Percentiles rank a stretch among this genome's conserved stretches.
These are phyloP conservation scores for Symbiodinium pilosum DNA, from an alignment of 73 alveolate genomes.

Conservation along the genomic window DNA sequence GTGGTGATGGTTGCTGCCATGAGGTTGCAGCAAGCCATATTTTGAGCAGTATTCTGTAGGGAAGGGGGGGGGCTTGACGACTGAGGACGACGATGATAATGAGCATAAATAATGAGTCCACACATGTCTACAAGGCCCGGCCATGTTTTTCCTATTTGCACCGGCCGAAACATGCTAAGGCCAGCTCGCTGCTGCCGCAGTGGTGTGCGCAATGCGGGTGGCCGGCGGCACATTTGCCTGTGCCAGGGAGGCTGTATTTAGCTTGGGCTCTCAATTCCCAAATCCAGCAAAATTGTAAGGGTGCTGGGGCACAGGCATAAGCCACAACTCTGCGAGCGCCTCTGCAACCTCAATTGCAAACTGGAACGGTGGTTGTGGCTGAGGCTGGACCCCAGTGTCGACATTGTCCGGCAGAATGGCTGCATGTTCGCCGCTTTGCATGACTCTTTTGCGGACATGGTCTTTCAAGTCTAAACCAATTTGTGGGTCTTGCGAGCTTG, in stretches of 20 bases:
- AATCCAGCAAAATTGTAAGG: no score
- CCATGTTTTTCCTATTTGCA: no score
- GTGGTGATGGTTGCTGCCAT: background rate
- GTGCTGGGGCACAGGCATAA: background rate
- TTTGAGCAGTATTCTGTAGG: background rate
- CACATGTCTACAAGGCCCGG: background rate
- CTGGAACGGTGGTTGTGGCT: no score
- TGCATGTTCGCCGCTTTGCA: no score
- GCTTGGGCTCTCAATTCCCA: no score
- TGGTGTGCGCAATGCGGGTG: background rate
- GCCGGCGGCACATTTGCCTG: background rate
- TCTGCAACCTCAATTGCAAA: constrained; percentile 6
- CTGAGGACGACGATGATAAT: background rate
- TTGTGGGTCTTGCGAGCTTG: no score
- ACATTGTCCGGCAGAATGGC: no score
- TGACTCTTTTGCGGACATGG: no score
- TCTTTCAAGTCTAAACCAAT: no score
- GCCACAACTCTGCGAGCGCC: background rate
- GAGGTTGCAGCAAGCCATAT: background rate
- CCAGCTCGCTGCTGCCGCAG: background rate
- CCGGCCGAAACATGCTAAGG: background rate
- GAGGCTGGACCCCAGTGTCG: no score
- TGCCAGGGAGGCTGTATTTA: no score
- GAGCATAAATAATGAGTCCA: background rate
- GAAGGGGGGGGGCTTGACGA: background rate